Evolutionary conservation across 306 rosid genomes (phyloP).

Genomic region (Cucurbita pepo): DNA sequence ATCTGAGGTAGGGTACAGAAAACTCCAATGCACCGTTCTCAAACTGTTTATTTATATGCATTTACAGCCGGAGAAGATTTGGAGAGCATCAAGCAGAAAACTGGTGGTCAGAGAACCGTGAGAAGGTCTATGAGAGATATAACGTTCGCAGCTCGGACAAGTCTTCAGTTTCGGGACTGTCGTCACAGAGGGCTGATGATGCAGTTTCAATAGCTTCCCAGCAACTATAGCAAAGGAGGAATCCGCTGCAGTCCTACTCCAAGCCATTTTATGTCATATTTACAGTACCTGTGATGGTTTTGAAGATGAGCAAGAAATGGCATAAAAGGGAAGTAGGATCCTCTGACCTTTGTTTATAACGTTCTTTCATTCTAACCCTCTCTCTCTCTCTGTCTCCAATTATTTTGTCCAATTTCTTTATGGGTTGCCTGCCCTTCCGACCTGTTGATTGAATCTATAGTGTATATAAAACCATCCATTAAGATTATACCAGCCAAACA

Average conservation of each 20-base stretch:
- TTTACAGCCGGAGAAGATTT: conserved; percentile 87
- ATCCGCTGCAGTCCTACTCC: conserved; percentile 16
- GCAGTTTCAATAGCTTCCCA: conserved; percentile 15
- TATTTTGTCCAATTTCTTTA: conserved; percentile 31
- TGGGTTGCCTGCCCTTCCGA: conserved; percentile 33
- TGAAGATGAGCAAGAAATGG: conserved; percentile 14
- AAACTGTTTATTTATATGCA: neutral
- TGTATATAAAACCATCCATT: conserved; percentile 47
- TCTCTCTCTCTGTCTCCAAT: neutral
- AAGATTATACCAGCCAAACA: conserved; percentile 22
- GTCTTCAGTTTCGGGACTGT: conserved; percentile 38
- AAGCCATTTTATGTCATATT: conserved; percentile 29
- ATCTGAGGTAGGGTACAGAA: neutral
- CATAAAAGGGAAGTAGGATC: conserved; percentile 17
- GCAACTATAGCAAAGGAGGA: conserved; percentile 25
- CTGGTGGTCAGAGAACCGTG: conserved; percentile 96
- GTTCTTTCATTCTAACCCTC: conserved; percentile 9
- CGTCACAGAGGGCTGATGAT: neutral
- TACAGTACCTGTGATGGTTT: neutral
- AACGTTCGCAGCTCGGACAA: conserved; percentile 59
- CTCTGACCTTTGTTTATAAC: neutral
- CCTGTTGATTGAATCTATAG: conserved; percentile 47
- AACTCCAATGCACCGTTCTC: neutral
- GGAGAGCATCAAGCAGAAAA: conserved; percentile 97
- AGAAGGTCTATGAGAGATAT: conserved; percentile 71